These are phyloP conservation scores for Diplodia mutila DNA, from an alignment of 2,329 filamentous ascomycete species.

Conservation along the genomic window DNA sequence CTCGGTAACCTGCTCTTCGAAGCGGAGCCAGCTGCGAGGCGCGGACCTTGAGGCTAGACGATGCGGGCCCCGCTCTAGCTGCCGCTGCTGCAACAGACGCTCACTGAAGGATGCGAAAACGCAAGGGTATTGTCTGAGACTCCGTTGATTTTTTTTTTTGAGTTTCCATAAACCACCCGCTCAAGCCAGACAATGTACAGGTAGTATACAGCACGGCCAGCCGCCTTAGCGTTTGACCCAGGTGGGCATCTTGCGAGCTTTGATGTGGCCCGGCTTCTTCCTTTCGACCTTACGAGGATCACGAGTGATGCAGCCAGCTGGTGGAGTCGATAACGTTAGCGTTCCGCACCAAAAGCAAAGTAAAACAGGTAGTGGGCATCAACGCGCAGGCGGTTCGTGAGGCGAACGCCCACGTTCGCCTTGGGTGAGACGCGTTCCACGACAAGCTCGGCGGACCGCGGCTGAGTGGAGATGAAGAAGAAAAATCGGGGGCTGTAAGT, in stretches of 20 bases:
- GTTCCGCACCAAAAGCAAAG: slow-evolving; percentile 26
- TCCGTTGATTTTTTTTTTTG: slow-evolving; percentile 19
- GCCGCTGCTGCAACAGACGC: slow-evolving; percentile 3
- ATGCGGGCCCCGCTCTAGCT: neutral
- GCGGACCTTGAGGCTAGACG: neutral
- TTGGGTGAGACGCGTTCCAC: slow-evolving; percentile 1
- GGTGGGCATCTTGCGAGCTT: slow-evolving; percentile 95
- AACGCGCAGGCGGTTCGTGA: slow-evolving; percentile 13
- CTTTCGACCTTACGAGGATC: slow-evolving; percentile 92
- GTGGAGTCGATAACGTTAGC: slow-evolving; percentile 48
- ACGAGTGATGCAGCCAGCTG: slow-evolving; percentile 90
- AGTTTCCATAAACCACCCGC: slow-evolving; percentile 18
- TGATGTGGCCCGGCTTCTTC: slow-evolving; percentile 95
- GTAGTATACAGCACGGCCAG: slow-evolving; percentile 12
- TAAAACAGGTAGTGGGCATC: slow-evolving; percentile 10
- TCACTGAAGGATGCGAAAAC: slow-evolving; percentile 9
- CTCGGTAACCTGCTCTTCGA: neutral
- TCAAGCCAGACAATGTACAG: slow-evolving; percentile 19
- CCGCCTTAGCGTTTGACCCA: slow-evolving; percentile 81
- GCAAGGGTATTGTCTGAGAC: slow-evolving; percentile 5
- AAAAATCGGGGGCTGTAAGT: neutral
- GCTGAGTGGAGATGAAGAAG: neutral
- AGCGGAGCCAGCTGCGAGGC: slow-evolving; percentile 3
- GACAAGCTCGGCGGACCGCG: neutral
- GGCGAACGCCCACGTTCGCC: slow-evolving; percentile 2